A percentile compares a stretch with the other conserved stretches of the same genome.
These are phyloP conservation scores for Mallotus repandus DNA, from an alignment of 441 rosid species.

Conservation along the genomic window DNA sequence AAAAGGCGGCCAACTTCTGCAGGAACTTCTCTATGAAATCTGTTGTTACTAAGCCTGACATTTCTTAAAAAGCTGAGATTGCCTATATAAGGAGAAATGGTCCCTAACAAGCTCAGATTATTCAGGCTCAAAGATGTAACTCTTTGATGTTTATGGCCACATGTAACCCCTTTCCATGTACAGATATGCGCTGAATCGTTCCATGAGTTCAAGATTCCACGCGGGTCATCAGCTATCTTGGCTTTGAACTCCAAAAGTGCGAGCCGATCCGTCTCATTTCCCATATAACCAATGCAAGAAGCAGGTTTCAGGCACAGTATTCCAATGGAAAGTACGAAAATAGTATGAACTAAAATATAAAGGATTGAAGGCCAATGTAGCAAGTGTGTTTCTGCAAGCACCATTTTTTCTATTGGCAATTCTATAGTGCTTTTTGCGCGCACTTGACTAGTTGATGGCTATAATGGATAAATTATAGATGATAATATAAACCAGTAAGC, in stretches of 20 bases:
- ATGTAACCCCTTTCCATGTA: constrained; percentile 3
- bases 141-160: constrained; percentile 4
- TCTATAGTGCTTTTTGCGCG: too few relatives aligned
- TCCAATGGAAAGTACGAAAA: background rate
- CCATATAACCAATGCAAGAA: background rate
- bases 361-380: too few relatives aligned
- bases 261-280: background rate
- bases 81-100: constrained; percentile 15
- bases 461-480: too few relatives aligned
- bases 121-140: background rate
- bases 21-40: constrained; percentile 7
- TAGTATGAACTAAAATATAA: background rate
- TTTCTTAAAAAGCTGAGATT: constrained; percentile 22
- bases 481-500: too few relatives aligned
- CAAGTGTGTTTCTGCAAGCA: too few relatives aligned
- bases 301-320: background rate
- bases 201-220: background rate
- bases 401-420: too few relatives aligned
- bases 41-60: constrained; percentile 6
- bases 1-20: constrained; percentile 1
- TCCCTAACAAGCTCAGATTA: background rate
- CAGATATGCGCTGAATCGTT: constrained; percentile 6
- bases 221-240: background rate
- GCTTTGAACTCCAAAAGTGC: constrained; percentile 7
- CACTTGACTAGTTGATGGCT: too few relatives aligned